Conservation (phyloP, 352 stramenopile species). For the Ochromonadaceae sp. region DNA sequence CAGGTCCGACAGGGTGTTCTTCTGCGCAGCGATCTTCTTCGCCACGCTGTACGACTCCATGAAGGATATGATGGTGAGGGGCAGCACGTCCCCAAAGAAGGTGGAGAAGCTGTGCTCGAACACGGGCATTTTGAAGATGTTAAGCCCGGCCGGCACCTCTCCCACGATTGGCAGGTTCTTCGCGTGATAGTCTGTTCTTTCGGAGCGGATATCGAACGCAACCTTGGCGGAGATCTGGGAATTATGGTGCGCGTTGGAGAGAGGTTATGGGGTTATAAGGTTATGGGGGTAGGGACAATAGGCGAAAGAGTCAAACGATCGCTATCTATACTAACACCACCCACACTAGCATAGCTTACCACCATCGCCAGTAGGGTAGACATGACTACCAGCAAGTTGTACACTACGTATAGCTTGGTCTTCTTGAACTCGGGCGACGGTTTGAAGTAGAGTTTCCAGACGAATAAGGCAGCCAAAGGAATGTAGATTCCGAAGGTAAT, state of each 20-base stretch:
- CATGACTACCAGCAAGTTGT: too few relatives aligned
- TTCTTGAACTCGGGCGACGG: neutral
- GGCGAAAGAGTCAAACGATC: too few relatives aligned
- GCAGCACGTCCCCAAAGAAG: neutral
- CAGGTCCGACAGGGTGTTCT: neutral
- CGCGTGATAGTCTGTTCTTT: neutral
- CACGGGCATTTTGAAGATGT: neutral
- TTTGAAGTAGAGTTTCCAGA: constrained; percentile 10
- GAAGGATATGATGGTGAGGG: neutral
- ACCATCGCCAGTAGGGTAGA: too few relatives aligned
- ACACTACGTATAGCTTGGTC: neutral
- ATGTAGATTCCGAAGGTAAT: constrained; percentile 16
- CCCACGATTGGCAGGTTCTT: constrained; percentile 4
- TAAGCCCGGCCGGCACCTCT: neutral
- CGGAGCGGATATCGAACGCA: too few relatives aligned
- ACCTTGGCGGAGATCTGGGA: too few relatives aligned
- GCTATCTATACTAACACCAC: too few relatives aligned
- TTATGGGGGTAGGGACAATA: too few relatives aligned
- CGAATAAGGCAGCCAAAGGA: neutral
- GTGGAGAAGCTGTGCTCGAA: neutral
- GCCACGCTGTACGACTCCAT: constrained; percentile 5
- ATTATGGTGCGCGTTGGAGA: too few relatives aligned
- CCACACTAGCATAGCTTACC: too few relatives aligned
- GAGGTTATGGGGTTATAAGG: too few relatives aligned
- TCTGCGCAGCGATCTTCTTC: neutral